These are phyloP conservation scores for Colletotrichum neosansevieriae DNA, from an alignment of 2,329 filamentous ascomycete species.

Conservation along the genomic window DNA sequence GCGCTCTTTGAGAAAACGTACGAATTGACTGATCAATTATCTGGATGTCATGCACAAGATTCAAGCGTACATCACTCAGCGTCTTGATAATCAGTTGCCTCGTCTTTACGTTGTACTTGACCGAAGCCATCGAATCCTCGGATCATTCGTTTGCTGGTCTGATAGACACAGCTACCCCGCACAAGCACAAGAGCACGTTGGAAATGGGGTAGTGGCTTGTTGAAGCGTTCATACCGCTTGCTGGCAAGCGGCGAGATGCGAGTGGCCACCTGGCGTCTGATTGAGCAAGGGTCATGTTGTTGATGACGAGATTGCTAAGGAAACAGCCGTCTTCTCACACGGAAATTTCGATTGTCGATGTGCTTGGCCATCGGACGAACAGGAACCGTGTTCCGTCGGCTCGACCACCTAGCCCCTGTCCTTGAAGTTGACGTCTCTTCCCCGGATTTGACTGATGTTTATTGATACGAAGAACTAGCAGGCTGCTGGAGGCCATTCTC, in stretches of 20 bases:
- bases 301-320: background rate
- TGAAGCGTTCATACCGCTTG: background rate
- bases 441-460: too few species aligned
- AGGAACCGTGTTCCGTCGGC: slow-evolving; percentile 22
- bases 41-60: too few species aligned
- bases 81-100: too few species aligned
- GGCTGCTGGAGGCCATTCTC: too few species aligned
- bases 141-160: background rate
- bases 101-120: too few species aligned
- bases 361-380: background rate
- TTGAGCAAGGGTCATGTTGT: background rate
- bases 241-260: background rate
- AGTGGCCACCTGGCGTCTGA: background rate
- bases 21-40: too few species aligned
- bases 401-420: background rate
- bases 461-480: too few species aligned
- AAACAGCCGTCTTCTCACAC: too few species aligned
- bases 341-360: background rate
- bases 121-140: background rate
- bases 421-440: background rate
- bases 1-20: too few species aligned
- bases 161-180: slow-evolving; percentile 4
- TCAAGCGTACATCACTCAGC: too few species aligned
- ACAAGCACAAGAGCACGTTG: background rate
- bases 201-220: too few species aligned